These are phyloP conservation scores for Globisporangium lucens DNA, from an alignment of 352 stramenopile genomes.

Conservation along the genomic window DNA sequence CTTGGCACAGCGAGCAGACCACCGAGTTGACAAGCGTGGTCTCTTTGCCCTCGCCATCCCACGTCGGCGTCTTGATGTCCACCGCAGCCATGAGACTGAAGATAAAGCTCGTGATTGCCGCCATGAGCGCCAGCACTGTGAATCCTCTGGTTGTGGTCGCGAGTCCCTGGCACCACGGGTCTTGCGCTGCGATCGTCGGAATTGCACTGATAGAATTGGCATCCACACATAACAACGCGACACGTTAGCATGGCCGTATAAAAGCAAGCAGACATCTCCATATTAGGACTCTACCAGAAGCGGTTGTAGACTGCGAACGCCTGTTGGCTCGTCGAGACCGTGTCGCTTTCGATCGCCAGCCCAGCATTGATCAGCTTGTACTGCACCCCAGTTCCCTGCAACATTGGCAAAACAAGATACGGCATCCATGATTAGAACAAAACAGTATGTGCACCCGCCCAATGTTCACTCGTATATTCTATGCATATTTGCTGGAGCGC, in stretches of 20 bases:
- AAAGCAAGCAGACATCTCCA: no score
- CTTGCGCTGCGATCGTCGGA: constrained; percentile 29
- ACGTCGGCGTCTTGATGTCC: constrained; percentile 64
- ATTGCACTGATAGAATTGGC: constrained; percentile 25
- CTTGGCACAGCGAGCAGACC: constrained; percentile 52
- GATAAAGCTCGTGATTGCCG: constrained; percentile 51
- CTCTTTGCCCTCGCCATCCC: constrained; percentile 63
- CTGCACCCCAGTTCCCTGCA: constrained; percentile 59
- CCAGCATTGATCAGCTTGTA: constrained; percentile 85
- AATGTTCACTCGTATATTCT: no score
- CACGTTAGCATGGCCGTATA: not conserved
- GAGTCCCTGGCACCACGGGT: constrained; percentile 66
- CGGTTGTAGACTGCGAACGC: constrained; percentile 27
- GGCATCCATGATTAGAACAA: not conserved
- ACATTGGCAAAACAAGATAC: constrained; percentile 4
- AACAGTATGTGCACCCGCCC: not conserved
- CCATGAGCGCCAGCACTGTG: constrained; percentile 48
- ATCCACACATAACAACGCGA: not conserved
- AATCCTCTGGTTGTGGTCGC: constrained; percentile 45
- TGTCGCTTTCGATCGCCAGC: constrained; percentile 30
- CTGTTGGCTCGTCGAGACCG: constrained; percentile 23
- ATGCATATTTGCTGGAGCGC: not conserved
- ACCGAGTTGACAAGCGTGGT: constrained; percentile 51
- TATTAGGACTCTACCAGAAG: constrained; percentile 34
- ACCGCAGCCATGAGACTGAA: constrained; percentile 50